These are phyloP conservation scores for Arabis alpina DNA, from an alignment of 345 rosid species.

Conservation along the genomic window DNA sequence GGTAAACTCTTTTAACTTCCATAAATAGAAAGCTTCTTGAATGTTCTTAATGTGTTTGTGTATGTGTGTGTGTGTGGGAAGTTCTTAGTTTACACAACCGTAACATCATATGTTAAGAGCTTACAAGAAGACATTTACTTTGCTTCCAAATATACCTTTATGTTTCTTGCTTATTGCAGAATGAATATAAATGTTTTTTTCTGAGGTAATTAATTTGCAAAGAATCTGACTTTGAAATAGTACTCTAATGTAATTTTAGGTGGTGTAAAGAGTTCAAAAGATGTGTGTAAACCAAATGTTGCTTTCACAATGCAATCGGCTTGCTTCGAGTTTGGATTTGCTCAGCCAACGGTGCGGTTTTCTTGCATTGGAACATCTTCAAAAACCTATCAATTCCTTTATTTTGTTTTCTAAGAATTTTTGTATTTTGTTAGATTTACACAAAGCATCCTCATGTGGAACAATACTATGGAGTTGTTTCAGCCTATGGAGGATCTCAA, in stretches of 20 bases:
- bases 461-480: conserved; percentile 71
- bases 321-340: conserved; percentile 67
- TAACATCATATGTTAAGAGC: not conserved
- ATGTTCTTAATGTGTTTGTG: not conserved
- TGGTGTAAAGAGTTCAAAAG: conserved; percentile 55
- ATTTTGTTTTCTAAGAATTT: conserved; percentile 14
- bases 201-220: not conserved
- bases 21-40: not conserved
- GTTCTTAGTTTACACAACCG: not conserved
- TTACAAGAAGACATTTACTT: conserved; percentile 11
- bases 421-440: conserved; percentile 49
- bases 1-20: conserved; percentile 43
- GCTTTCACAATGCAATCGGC: conserved; percentile 56
- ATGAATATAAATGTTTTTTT: not conserved
- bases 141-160: not conserved
- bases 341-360: conserved; percentile 64
- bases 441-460: conserved; percentile 64
- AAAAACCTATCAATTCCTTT: not conserved
- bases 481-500: conserved; percentile 71
- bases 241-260: conserved; percentile 46
- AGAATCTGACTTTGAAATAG: not conserved
- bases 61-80: not conserved
- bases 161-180: conserved; percentile 10
- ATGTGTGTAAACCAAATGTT: conserved; percentile 55
- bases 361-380: not conserved